A percentile compares a stretch with the other conserved stretches of the same genome.
These are phyloP conservation scores for Amaranthus tricolor DNA, from an alignment of 179 eudicot species.

Conservation along the genomic window DNA sequence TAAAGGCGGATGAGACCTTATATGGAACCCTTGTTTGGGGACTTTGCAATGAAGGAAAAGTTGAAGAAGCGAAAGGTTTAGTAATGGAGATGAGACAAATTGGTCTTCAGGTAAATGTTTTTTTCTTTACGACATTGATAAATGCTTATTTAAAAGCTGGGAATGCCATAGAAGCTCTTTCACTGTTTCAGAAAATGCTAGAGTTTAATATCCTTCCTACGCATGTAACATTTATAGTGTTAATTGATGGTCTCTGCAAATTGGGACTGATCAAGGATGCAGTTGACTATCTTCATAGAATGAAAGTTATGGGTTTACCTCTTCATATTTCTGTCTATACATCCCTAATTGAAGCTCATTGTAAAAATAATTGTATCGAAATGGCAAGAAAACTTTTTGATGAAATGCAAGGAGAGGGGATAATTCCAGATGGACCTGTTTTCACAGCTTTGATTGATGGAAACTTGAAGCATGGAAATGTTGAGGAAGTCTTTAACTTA, in stretches of 20 bases:
- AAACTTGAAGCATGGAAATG: slow-evolving; percentile 62
- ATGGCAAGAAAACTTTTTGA: slow-evolving; percentile 58
- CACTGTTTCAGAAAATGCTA: slow-evolving; percentile 58
- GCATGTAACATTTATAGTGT: slow-evolving; percentile 58
- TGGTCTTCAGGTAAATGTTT: slow-evolving; percentile 46
- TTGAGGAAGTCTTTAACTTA: slow-evolving; percentile 61
- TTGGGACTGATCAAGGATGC: slow-evolving; percentile 69
- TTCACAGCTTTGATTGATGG: slow-evolving; percentile 87
- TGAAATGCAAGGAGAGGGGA: slow-evolving; percentile 66
- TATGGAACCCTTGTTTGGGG: slow-evolving; percentile 83
- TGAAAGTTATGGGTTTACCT: slow-evolving; percentile 53
- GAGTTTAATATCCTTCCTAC: slow-evolving; percentile 50
- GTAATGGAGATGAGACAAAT: slow-evolving; percentile 59
- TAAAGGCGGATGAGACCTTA: slow-evolving; percentile 51
- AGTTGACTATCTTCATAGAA: slow-evolving; percentile 42
- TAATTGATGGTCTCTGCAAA: slow-evolving; percentile 86
- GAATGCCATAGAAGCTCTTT: slow-evolving; percentile 48
- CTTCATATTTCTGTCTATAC: slow-evolving; percentile 75
- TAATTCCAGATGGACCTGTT: slow-evolving; percentile 63
- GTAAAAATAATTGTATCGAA: slow-evolving; percentile 58
- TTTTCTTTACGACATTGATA: slow-evolving; percentile 59
- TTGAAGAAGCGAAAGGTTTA: slow-evolving; percentile 61
- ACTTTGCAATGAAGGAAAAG: slow-evolving; percentile 57
- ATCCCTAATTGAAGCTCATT: slow-evolving; percentile 72
- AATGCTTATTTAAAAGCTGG: slow-evolving; percentile 73